Evolutionary conservation across 768 basidiomycete genomes (phyloP), one percentile per base, ranked within the genome.

Genomic region (Dictyophora rubrovolvata): DNA sequence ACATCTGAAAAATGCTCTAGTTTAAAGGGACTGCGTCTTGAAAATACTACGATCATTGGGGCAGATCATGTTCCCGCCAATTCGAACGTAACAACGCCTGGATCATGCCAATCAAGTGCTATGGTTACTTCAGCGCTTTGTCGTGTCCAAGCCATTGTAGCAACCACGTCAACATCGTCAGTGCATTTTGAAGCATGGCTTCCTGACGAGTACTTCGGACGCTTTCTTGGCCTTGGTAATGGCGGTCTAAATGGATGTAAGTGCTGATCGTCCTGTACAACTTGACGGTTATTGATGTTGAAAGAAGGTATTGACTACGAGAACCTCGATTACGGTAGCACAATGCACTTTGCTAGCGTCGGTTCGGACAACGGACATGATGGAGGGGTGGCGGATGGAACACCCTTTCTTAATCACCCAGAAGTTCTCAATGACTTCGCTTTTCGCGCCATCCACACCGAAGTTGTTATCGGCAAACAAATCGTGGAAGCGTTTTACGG

Each of bases 381-480:
- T 54, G 68, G 67, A 12, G 20, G 54, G 16, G 22, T 28, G n/a
- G 12, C 42, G 10, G 42, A 42, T 9, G 65, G 65, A 10, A 12
- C 21, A 4, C 18, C 57, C 2, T 67, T 69, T 52, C 57, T 66
- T 1, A 61, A 63, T 14, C 37, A 67, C 21, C 63, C 65, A 35
- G 63, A 69, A 35, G 67, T 68, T 1, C 67, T 69, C 11, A 66
- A 67, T 17, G 69, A 71, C 58, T 70, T 64, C 61, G 63, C 64
- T 2, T 68, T 63, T 61, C 62, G 69, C 1, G 67, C 69, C 10
- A 36, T 70, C 52, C 70, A 70, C 57, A 60, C 66, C 18, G 64
- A 63, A 49, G 65, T 66, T 2, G 61, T 67, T n/a, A 56, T 63
- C 1, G 67, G 66, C 1, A 71, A 70, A 56, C 62, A 65, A 54